Conservation (phyloP, 192 early-diverging fungal genomes). For the Lobosporangium transversale region DNA sequence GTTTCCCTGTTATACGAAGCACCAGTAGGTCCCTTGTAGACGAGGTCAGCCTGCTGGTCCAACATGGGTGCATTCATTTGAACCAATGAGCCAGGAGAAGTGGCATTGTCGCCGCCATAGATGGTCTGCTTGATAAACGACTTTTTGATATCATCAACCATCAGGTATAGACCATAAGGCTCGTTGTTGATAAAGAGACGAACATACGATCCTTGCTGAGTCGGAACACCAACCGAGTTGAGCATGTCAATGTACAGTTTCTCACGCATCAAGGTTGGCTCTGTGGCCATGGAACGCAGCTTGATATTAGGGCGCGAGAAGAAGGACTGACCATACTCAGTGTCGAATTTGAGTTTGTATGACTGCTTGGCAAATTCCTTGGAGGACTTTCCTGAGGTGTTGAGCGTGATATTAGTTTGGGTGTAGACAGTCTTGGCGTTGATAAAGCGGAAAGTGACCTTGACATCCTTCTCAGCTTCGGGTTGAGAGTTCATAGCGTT, state of each 20-base stretch:
- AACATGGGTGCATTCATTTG: slow-evolving; percentile 36
- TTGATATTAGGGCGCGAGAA: slow-evolving; percentile 56
- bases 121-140: slow-evolving; percentile 49
- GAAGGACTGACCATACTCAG: slow-evolving; percentile 51
- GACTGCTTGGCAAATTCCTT: slow-evolving; percentile 63
- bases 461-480: slow-evolving; percentile 22
- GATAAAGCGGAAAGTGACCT: slow-evolving; percentile 52
- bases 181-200: slow-evolving; percentile 59
- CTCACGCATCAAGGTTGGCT: slow-evolving; percentile 55
- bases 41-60: slow-evolving; percentile 41
- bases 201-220: slow-evolving; percentile 55
- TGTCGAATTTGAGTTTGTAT: slow-evolving; percentile 55
- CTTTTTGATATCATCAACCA: slow-evolving; percentile 60
- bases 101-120: slow-evolving; percentile 23
- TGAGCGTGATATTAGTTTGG: slow-evolving; percentile 49
- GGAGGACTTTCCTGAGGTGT: slow-evolving; percentile 58
- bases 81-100: slow-evolving; percentile 30
- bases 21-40: slow-evolving; percentile 30
- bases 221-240: slow-evolving; percentile 54
- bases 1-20: slow-evolving; percentile 34
- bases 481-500: slow-evolving; percentile 43
- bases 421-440: slow-evolving; percentile 49
- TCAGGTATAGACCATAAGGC: slow-evolving; percentile 55
- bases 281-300: slow-evolving; percentile 58
- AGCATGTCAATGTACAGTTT: slow-evolving; percentile 54